A percentile compares a stretch with the other conserved stretches of the same genome.
phyloP scores from a whole-genome alignment of 768 basidiomycete genomes.

The Wakefieldia striispora region DNA sequence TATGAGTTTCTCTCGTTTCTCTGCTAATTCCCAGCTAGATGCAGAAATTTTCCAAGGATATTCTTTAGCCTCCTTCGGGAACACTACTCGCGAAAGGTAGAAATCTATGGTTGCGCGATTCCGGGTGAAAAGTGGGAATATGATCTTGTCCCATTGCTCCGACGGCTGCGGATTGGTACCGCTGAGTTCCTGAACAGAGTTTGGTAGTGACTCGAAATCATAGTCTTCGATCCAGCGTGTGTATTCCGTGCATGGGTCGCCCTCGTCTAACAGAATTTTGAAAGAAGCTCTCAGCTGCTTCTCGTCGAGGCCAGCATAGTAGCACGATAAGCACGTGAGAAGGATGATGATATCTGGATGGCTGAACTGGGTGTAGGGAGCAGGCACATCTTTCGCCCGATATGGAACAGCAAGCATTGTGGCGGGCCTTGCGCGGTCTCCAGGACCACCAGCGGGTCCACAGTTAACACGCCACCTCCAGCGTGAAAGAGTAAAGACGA shows the following conservation, averaged over 20 bases:
- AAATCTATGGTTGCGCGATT: not conserved
- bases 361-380: conserved; percentile 31
- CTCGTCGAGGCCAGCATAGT: not conserved
- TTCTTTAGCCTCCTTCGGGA: not conserved
- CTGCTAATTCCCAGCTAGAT: not conserved
- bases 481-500: conserved; percentile 25
- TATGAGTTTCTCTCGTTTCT: not conserved
- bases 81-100: not conserved
- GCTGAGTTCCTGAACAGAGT: not conserved
- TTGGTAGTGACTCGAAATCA: not conserved
- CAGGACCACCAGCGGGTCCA: conserved; percentile 11
- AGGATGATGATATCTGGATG: conserved; percentile 35
- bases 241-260: not conserved
- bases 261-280: no score
- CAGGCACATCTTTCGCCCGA: conserved; percentile 34
- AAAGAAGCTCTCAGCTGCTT: not conserved
- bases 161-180: not conserved
- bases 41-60: not conserved
- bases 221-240: not conserved
- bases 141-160: not conserved
- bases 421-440: not conserved
- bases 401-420: conserved; percentile 34
- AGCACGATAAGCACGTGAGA: conserved; percentile 20
- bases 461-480: conserved; percentile 35
- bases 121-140: not conserved